phyloP scores from a whole-genome alignment of 768 basidiomycete genomes.

The Sutorius australiensis region DNA sequence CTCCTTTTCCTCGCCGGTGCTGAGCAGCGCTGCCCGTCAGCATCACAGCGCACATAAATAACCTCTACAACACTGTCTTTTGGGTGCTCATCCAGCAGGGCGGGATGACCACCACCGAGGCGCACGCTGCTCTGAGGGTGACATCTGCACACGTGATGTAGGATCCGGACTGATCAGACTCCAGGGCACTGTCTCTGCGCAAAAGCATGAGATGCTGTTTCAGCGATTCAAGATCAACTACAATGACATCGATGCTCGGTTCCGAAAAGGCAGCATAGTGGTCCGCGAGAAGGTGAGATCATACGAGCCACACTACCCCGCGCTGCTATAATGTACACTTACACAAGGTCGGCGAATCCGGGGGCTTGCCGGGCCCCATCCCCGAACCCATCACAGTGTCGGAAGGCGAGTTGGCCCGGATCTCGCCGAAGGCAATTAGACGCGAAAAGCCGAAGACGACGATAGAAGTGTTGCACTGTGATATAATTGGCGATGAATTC shows the following conservation, averaged over 20 bases:
- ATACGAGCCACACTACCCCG: neutral
- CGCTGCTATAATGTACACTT: neutral
- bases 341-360: slow-evolving; percentile 9
- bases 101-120: slow-evolving; percentile 73
- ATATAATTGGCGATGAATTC: slow-evolving; percentile 79
- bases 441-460: slow-evolving; percentile 37
- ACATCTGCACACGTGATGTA: slow-evolving; percentile 6
- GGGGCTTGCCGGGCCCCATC: neutral
- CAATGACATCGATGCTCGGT: slow-evolving; percentile 66
- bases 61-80: slow-evolving; percentile 93
- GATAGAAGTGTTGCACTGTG: slow-evolving; percentile 69
- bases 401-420: slow-evolving; percentile 4
- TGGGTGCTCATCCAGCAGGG: slow-evolving; percentile 90
- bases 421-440: slow-evolving; percentile 28
- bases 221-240: slow-evolving; percentile 84
- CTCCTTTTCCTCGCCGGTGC: neutral
- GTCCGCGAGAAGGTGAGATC: slow-evolving; percentile 56
- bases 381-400: neutral
- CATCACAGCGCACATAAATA: slow-evolving; percentile 88
- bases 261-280: slow-evolving; percentile 81
- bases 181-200: slow-evolving; percentile 83
- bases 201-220: slow-evolving; percentile 92
- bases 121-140: slow-evolving; percentile 77
- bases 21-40: slow-evolving; percentile 17
- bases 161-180: slow-evolving; percentile 10